phyloP scores from a whole-genome alignment of 2,329 filamentous ascomycete species.

The Aspergillus chevalieri region DNA sequence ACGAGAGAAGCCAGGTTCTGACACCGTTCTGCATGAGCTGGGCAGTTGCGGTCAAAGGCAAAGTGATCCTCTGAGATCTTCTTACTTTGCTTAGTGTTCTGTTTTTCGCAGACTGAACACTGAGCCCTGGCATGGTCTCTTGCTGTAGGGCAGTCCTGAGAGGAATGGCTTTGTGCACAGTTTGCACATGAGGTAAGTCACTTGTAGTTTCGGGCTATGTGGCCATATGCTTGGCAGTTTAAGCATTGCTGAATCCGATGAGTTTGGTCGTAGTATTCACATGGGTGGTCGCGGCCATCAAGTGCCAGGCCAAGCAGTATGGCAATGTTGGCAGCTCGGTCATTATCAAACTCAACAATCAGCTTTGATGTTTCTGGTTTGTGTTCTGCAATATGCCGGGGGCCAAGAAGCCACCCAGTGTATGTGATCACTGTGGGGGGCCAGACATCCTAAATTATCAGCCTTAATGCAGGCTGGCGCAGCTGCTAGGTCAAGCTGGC shows the following conservation, averaged over 20 bases:
- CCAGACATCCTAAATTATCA: too few relatives aligned
- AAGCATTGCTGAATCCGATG: neutral
- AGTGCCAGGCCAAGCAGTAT: neutral
- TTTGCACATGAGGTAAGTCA: neutral
- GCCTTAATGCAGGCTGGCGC: too few relatives aligned
- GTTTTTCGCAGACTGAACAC: neutral
- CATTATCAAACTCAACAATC: neutral
- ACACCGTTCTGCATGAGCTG: too few relatives aligned
- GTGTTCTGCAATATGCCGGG: too few relatives aligned
- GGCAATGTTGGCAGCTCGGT: neutral
- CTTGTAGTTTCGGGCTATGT: conserved; percentile 1
- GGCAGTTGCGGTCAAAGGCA: too few relatives aligned
- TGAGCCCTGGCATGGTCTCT: neutral
- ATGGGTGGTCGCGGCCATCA: neutral
- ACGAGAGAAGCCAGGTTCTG: too few relatives aligned
- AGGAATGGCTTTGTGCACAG: neutral
- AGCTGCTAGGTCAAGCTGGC: too few relatives aligned
- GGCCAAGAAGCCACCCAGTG: too few relatives aligned
- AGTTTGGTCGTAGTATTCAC: neutral
- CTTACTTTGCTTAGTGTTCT: neutral
- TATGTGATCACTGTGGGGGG: too few relatives aligned
- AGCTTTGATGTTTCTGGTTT: too few relatives aligned
- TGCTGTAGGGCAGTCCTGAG: neutral
- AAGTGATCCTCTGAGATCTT: neutral
- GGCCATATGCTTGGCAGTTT: conserved; percentile 1